Evolutionary conservation across 257 asterid species (phyloP).

Genomic region (Dorcoceras hygrometricum): DNA sequence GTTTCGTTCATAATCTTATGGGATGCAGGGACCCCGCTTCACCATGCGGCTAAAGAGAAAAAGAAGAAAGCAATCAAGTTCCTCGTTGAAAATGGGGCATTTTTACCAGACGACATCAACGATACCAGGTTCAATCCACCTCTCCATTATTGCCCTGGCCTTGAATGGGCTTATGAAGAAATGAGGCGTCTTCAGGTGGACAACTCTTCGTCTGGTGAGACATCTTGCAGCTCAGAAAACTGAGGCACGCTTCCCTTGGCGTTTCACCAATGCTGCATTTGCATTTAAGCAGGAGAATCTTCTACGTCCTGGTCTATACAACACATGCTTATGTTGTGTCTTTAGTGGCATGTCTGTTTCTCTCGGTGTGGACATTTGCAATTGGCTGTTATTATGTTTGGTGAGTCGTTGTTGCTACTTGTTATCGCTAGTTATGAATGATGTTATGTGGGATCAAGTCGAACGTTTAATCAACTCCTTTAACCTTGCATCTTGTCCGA

Average conservation of each 20-base stretch:
- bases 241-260: constrained; percentile 29
- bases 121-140: constrained; percentile 98
- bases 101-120: constrained; percentile 76
- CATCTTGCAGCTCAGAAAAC: constrained; percentile 70
- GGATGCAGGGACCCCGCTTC: constrained; percentile 94
- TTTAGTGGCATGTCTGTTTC: not conserved
- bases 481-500: not conserved
- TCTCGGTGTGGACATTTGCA: not conserved
- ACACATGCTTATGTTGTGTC: not conserved
- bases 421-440: not conserved
- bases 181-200: constrained; percentile 64
- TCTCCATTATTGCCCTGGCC: constrained; percentile 91
- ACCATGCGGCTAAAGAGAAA: constrained; percentile 90
- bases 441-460: not conserved
- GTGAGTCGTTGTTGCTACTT: not conserved
- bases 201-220: constrained; percentile 66
- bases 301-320: not conserved
- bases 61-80: constrained; percentile 76
- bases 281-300: not conserved
- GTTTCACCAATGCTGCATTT: not conserved
- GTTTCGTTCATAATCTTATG: not conserved
- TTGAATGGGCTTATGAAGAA: constrained; percentile 97
- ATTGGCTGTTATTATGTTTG: not conserved
- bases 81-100: constrained; percentile 86
- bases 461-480: not conserved